Percentiles rank a stretch among this genome's conserved stretches.
Conservation (phyloP, 2,329 filamentous ascomycete species). For the Trichoderma endophyticum region DNA sequence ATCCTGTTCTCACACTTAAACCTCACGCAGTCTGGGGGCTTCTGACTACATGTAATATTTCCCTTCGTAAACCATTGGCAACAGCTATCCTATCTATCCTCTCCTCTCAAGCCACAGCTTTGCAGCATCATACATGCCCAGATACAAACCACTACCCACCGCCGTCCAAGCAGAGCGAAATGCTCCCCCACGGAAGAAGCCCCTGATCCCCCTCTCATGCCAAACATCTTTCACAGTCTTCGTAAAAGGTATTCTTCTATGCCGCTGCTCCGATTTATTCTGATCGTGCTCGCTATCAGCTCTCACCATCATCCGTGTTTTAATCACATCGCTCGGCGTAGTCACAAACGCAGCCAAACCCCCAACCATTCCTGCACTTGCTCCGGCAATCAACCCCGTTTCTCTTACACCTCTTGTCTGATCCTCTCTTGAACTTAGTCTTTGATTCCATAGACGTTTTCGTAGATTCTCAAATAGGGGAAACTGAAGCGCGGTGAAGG, state of each 20-base stretch:
- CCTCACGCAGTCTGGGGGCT: too few species aligned
- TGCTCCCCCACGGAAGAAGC: constrained; percentile 72
- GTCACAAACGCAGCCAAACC: constrained; percentile 75
- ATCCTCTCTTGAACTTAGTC: constrained; percentile 27
- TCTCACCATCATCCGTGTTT: constrained; percentile 83
- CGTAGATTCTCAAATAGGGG: constrained; percentile 77
- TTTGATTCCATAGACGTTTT: constrained; percentile 44
- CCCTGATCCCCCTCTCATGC: constrained; percentile 63
- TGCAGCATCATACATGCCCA: constrained; percentile 81
- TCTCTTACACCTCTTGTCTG: constrained; percentile 50
- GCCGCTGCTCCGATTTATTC: constrained; percentile 24
- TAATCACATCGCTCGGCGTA: constrained; percentile 84
- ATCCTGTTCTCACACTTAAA: too few species aligned
- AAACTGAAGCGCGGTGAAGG: constrained; percentile 85
- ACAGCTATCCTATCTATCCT: too few species aligned
- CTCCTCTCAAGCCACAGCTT: constrained; percentile 54
- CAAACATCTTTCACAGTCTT: constrained; percentile 64
- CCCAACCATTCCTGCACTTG: constrained; percentile 71
- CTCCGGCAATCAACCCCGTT: constrained; percentile 67
- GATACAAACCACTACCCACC: constrained; percentile 76
- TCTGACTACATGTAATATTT: too few species aligned
- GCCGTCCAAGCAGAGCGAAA: constrained; percentile 79
- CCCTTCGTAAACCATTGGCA: too few species aligned
- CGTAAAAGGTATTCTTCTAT: not conserved
- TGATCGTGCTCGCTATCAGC: constrained; percentile 38